Conservation (phyloP, 441 rosid genomes). For the Populus hybrid region DNA sequence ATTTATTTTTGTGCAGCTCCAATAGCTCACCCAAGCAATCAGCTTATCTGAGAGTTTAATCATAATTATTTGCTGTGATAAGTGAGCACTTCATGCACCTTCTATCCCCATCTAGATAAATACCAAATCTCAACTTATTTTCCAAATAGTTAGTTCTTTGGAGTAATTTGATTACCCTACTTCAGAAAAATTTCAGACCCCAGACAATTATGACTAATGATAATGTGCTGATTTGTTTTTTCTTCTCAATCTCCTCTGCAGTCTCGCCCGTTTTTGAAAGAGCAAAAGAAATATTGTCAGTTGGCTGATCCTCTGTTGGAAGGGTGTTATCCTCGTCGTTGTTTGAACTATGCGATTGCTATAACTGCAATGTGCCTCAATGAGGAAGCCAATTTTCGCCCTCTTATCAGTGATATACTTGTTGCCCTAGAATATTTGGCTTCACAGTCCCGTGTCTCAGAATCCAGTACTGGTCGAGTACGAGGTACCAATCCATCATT, state of each 20-base stretch:
- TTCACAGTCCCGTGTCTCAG: constrained; percentile 43
- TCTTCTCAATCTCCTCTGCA: constrained; percentile 23
- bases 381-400: constrained; percentile 92
- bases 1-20: neutral
- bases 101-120: neutral
- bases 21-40: neutral
- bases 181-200: neutral
- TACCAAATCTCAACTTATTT: too few relatives aligned
- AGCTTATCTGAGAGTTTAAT: neutral
- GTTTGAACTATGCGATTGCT: constrained; percentile 90
- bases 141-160: neutral
- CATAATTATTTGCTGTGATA: neutral
- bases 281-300: constrained; percentile 61
- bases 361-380: constrained; percentile 87
- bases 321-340: constrained; percentile 69
- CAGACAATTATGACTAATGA: neutral
- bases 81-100: neutral
- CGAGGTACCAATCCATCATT: constrained; percentile 26
- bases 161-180: neutral
- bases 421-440: constrained; percentile 90
- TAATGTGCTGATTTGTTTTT: neutral
- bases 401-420: constrained; percentile 79
- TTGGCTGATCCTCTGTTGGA: constrained; percentile 73
- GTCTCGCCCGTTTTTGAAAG: constrained; percentile 69
- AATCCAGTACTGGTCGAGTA: constrained; percentile 23